Evolutionary conservation across 179 eudicot genomes (phyloP).

Genomic region (Spergularia azorica): DNA sequence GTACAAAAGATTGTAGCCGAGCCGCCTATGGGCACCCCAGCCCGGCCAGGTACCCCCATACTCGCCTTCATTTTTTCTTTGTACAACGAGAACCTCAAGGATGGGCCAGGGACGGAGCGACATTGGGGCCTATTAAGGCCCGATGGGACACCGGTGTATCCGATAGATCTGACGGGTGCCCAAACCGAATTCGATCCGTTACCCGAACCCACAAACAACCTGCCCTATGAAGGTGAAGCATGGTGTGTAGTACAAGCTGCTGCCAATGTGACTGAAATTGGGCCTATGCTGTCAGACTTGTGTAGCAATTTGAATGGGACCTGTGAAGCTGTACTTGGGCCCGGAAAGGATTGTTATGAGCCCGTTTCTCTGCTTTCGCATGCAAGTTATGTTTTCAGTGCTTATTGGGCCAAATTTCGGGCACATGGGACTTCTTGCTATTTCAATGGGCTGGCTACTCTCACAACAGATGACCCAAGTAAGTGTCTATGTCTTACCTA

Average conservation of each 20-base stretch:
- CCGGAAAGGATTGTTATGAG: conserved; percentile 54
- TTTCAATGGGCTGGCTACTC: conserved; percentile 66
- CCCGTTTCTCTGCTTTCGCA: conserved; percentile 53
- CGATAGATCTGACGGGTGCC: conserved; percentile 48
- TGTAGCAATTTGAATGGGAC: conserved; percentile 49
- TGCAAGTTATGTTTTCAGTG: conserved; percentile 72
- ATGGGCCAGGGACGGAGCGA: conserved; percentile 74
- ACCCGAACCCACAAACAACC: conserved; percentile 38
- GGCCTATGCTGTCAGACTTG: conserved; percentile 26
- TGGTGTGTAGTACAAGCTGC: conserved; percentile 63
- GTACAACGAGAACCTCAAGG: conserved; percentile 63
- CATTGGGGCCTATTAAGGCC: conserved; percentile 68
- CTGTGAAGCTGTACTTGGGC: conserved; percentile 55
- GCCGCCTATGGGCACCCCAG: conserved; percentile 77
- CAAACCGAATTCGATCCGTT: conserved; percentile 14
- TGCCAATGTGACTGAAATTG: conserved; percentile 34
- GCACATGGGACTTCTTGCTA: conserved; percentile 49
- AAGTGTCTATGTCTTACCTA: conserved; percentile 26
- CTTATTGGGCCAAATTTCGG: conserved; percentile 66
- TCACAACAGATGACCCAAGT: conserved; percentile 69
- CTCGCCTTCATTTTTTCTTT: conserved; percentile 71
- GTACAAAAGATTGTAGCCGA: conserved; percentile 38
- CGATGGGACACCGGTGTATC: conserved; percentile 45
- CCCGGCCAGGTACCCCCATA: conserved; percentile 53
- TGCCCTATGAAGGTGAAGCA: conserved; percentile 43